These are phyloP conservation scores for Epichloe scottii DNA, from an alignment of 2,329 filamentous ascomycete species.

Conservation along the genomic window DNA sequence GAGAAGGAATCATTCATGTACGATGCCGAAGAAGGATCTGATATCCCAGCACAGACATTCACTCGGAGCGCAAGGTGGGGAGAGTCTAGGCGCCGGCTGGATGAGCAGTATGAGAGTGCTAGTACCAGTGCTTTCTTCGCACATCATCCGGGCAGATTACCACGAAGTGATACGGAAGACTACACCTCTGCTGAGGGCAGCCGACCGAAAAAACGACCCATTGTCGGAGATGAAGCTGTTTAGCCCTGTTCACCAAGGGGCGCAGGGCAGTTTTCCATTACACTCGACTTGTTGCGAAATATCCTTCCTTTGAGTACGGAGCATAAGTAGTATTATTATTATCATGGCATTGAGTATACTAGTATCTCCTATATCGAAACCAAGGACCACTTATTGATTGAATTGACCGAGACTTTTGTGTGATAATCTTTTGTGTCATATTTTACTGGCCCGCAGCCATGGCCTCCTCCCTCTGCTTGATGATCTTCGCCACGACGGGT, in stretches of 20 bases:
- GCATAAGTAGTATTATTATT: too few relatives aligned
- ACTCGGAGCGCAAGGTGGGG: slow-evolving; percentile 17
- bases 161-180: neutral
- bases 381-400: too few relatives aligned
- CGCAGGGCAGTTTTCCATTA: neutral
- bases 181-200: neutral
- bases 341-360: too few relatives aligned
- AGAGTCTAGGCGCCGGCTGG: slow-evolving; percentile 8
- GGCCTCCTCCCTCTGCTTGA: slow-evolving; percentile 3
- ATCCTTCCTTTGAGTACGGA: too few relatives aligned
- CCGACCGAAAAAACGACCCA: neutral
- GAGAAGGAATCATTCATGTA: slow-evolving; percentile 12
- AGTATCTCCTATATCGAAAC: too few relatives aligned
- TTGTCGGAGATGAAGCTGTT: neutral
- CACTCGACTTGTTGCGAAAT: too few relatives aligned
- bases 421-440: too few relatives aligned
- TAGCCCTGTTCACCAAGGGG: neutral
- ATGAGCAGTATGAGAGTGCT: neutral
- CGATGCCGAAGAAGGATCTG: slow-evolving; percentile 9
- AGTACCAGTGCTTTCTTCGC: neutral
- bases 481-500: slow-evolving; percentile 2
- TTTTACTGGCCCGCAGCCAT: neutral
- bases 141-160: neutral
- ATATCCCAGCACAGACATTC: slow-evolving; percentile 12
- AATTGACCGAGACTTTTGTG: neutral